Conservation (phyloP, 2,329 filamentous ascomycete genomes). For the Diaporthe vexans region DNA sequence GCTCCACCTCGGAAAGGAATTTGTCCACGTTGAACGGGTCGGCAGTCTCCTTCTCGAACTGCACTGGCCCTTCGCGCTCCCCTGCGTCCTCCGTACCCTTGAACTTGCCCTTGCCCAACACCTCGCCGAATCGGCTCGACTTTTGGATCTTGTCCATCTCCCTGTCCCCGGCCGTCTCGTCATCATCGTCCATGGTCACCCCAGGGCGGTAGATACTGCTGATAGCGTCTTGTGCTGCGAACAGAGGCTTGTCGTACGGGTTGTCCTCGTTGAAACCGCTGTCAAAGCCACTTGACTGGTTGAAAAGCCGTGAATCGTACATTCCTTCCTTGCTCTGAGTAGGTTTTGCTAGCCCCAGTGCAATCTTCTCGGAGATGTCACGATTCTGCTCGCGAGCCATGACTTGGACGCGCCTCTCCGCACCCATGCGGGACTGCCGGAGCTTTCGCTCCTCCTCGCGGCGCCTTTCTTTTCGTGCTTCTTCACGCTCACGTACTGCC, state of each 20-base stretch:
- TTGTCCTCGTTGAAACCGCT: constrained; percentile 98
- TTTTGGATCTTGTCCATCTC: constrained; percentile 93
- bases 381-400: constrained; percentile 96
- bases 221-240: constrained; percentile 94
- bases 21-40: constrained; percentile 97
- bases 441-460: constrained; percentile 90
- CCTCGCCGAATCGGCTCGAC: constrained; percentile 85
- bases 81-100: constrained; percentile 88
- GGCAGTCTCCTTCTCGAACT: constrained; percentile 89
- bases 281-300: constrained; percentile 91
- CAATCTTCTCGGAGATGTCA: constrained; percentile 97
- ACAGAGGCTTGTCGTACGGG: constrained; percentile 95
- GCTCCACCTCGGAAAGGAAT: constrained; percentile 86
- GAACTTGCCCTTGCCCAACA: constrained; percentile 90
- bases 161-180: constrained; percentile 83
- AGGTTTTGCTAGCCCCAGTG: constrained; percentile 92
- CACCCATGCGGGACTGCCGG: constrained; percentile 94
- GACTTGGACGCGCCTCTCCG: constrained; percentile 90
- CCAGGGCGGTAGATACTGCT: constrained; percentile 92
- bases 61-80: constrained; percentile 90
- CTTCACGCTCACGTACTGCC: constrained; percentile 81
- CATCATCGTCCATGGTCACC: constrained; percentile 80
- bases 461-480: constrained; percentile 81
- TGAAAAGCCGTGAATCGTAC: constrained; percentile 97
- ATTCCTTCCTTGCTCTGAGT: constrained; percentile 93